Evolutionary conservation across 73 alveolate species (phyloP).

Genomic region (Uronychia setigera): DNA sequence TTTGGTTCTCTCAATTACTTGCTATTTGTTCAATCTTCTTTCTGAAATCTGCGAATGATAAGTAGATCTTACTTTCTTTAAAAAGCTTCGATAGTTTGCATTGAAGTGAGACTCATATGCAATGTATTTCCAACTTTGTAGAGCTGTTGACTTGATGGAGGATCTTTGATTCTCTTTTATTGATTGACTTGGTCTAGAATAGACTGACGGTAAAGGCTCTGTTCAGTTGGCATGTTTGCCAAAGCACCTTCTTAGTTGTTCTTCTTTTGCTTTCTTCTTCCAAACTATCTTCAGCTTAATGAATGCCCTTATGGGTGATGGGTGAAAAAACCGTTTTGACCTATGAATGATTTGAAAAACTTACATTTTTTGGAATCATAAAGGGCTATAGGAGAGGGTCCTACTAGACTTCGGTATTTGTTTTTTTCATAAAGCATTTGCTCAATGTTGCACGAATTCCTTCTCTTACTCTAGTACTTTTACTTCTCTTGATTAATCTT

Average conservation of each 20-base stretch:
- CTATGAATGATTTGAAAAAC: background rate
- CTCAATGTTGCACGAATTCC: background rate
- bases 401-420: background rate
- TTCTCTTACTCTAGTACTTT: background rate
- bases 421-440: background rate
- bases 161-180: too few relatives aligned
- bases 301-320: too few relatives aligned
- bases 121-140: too few relatives aligned
- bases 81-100: too few relatives aligned
- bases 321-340: background rate
- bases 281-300: background rate
- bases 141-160: too few relatives aligned
- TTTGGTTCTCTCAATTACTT: too few relatives aligned
- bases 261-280: background rate
- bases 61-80: too few relatives aligned
- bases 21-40: too few relatives aligned
- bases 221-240: background rate
- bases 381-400: background rate
- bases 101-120: too few relatives aligned
- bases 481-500: background rate
- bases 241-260: background rate
- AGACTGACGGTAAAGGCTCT: background rate
- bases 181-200: too few relatives aligned
- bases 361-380: background rate
- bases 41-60: too few relatives aligned